Evolutionary conservation across 169 alveolate species (phyloP).

Genomic region (Plasmodium chabaudi): DNA sequence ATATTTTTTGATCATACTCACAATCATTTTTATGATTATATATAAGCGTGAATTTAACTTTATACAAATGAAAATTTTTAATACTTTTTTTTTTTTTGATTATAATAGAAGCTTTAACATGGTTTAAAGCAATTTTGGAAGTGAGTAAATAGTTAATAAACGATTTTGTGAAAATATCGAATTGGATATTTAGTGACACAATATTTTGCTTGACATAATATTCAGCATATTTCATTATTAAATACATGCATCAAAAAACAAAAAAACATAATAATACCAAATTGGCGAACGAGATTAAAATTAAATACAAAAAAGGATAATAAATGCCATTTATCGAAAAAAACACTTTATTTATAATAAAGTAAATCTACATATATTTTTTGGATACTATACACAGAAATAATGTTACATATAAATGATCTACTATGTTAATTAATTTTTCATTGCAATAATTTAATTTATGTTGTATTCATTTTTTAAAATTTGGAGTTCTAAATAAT

Average conservation of each 20-base stretch:
- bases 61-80: conserved; percentile 33
- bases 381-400: no score
- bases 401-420: no score
- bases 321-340: no score
- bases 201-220: conserved; percentile 53
- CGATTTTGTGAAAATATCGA: conserved; percentile 22
- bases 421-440: no score
- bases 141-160: conserved; percentile 30
- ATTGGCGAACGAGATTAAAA: no score
- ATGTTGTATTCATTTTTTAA: no score
- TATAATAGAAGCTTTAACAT: conserved; percentile 31
- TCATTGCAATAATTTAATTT: no score
- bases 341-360: no score
- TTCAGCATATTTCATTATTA: conserved; percentile 55
- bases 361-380: no score
- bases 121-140: conserved; percentile 12
- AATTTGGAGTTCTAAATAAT: no score
- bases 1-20: not conserved
- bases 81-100: conserved; percentile 27
- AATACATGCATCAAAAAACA: not conserved
- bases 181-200: conserved; percentile 37
- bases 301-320: no score
- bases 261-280: not conserved
- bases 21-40: conserved; percentile 2
- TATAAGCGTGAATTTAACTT: conserved; percentile 30